Percentiles rank a stretch among this genome's conserved stretches.
Evolutionary conservation across 352 stramenopile species (phyloP).

Genomic region (Pythium sukuiense): DNA sequence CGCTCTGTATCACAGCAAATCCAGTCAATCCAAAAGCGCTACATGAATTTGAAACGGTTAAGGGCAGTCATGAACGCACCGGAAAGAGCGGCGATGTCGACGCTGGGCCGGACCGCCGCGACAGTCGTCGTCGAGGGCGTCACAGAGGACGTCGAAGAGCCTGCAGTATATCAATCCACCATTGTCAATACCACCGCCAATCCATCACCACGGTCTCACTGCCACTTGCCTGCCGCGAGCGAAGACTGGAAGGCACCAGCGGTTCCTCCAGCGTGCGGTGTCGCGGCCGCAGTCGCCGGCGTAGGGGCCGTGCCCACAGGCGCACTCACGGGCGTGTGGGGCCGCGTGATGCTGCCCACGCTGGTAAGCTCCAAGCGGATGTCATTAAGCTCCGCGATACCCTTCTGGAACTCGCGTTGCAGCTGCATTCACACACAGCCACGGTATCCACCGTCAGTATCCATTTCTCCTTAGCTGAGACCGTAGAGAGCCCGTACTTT

Average conservation of each 20-base stretch:
- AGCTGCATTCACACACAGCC: slow-evolving; percentile 31
- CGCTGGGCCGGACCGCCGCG: slow-evolving; percentile 12
- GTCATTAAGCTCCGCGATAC: slow-evolving; percentile 79
- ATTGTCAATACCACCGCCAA: neutral
- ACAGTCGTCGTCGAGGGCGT: slow-evolving; percentile 1
- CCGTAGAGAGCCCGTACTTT: too few relatives aligned
- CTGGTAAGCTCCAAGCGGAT: slow-evolving; percentile 75
- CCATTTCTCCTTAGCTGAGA: too few relatives aligned
- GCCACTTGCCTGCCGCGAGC: neutral
- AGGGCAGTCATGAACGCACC: slow-evolving; percentile 2
- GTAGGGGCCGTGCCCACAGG: neutral
- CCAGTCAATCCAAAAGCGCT: neutral
- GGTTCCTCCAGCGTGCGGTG: neutral
- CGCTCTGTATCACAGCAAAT: slow-evolving; percentile 3
- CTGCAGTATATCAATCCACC: slow-evolving; percentile 3
- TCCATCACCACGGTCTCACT: neutral
- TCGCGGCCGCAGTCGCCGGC: neutral
- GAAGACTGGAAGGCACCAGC: slow-evolving; percentile 6
- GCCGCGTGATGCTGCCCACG: slow-evolving; percentile 62
- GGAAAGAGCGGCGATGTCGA: slow-evolving; percentile 22
- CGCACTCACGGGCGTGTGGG: slow-evolving; percentile 38
- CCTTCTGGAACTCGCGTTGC: slow-evolving; percentile 75
- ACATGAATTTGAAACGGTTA: too few relatives aligned
- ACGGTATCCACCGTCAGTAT: neutral
- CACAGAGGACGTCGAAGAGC: slow-evolving; percentile 1